phyloP scores from a whole-genome alignment of 768 basidiomycete species.

The Lactarius tabidus region DNA sequence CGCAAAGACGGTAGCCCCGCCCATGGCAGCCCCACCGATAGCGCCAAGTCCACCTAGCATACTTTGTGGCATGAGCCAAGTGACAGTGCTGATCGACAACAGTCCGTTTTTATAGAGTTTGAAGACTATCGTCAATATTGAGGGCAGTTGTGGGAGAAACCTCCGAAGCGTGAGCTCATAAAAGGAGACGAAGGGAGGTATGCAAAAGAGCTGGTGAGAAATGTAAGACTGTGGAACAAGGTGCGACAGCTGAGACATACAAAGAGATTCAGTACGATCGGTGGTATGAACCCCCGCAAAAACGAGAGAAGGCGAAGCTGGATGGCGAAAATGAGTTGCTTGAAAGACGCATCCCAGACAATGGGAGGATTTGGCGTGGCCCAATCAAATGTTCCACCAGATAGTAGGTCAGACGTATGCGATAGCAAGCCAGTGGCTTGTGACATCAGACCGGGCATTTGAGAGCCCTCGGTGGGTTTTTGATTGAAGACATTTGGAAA shows the following conservation, averaged over 20 bases:
- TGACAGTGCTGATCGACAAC: constrained; percentile 4
- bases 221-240: constrained; percentile 1
- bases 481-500: neutral
- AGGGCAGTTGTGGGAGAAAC: constrained; percentile 6
- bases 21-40: constrained; percentile 6
- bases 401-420: neutral
- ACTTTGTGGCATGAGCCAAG: constrained; percentile 12
- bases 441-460: constrained; percentile 1
- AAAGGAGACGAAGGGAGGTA: constrained; percentile 9
- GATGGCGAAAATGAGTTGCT: neutral
- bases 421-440: neutral
- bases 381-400: neutral
- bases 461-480: neutral
- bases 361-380: neutral
- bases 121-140: constrained; percentile 2
- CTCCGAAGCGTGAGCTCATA: constrained; percentile 18
- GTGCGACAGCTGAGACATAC: neutral
- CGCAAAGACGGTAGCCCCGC: neutral
- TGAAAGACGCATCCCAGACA: constrained; percentile 3
- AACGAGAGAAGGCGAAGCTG: constrained; percentile 3
- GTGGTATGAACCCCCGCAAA: constrained; percentile 5
- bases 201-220: constrained; percentile 1
- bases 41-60: constrained; percentile 5
- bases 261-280: neutral
- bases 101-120: constrained; percentile 7